Evolutionary conservation across 1,284 basidiomycete genomes (phyloP).

Genomic region (Laetiporus sulphureus): DNA sequence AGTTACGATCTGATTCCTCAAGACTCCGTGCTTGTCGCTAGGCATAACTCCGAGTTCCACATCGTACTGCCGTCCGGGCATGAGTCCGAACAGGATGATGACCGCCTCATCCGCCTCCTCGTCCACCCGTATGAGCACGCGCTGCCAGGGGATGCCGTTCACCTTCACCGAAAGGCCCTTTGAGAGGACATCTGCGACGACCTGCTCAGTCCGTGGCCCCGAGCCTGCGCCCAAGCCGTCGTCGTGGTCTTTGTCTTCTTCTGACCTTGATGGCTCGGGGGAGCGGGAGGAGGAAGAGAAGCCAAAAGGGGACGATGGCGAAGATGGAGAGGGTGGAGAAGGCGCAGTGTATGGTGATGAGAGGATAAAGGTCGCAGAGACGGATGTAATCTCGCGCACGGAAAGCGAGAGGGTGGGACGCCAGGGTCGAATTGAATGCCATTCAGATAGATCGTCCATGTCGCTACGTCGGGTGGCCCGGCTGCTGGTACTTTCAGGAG

Average conservation of each 20-base stretch:
- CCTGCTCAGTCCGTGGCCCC: constrained; percentile 29
- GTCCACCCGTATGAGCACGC: constrained; percentile 69
- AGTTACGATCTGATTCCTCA: constrained; percentile 56
- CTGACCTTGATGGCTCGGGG: constrained; percentile 29
- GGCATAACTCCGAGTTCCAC: constrained; percentile 68
- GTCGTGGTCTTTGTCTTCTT: constrained; percentile 23
- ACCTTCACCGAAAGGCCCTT: constrained; percentile 73
- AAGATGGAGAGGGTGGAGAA: constrained; percentile 14
- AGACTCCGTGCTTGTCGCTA: constrained; percentile 44
- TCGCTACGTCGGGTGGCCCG: neutral
- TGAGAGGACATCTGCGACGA: constrained; percentile 61
- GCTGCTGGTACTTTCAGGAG: no score
- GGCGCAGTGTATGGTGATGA: constrained; percentile 41
- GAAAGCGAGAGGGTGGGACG: constrained; percentile 57
- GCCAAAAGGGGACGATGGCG: constrained; percentile 20
- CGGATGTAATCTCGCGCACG: constrained; percentile 74
- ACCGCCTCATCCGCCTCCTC: constrained; percentile 73
- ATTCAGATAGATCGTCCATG: constrained; percentile 24
- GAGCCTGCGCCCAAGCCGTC: neutral
- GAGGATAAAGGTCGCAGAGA: constrained; percentile 73
- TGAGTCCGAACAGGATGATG: constrained; percentile 73
- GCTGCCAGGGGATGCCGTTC: constrained; percentile 67
- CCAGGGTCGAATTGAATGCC: constrained; percentile 75
- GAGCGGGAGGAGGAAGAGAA: constrained; percentile 35
- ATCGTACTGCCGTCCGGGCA: constrained; percentile 76